Evolutionary conservation across 176 grass and related monocot species (phyloP).

Genomic region (Oryza brachyantha): DNA sequence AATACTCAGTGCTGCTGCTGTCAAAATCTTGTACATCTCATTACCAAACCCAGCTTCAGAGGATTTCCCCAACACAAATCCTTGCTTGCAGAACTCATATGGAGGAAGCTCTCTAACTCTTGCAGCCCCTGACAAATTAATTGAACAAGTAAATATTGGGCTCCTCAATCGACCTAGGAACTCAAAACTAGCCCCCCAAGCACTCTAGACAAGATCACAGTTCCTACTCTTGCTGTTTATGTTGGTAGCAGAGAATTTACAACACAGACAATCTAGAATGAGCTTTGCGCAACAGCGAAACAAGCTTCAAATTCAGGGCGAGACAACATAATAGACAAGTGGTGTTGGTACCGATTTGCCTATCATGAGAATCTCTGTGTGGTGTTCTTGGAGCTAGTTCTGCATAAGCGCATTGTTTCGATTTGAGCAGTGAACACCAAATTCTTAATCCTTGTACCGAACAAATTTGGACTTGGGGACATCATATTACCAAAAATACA

Average conservation of each 20-base stretch:
- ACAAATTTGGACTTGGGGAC: not conserved
- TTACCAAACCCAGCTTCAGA: constrained; percentile 95
- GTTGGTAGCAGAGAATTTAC: not conserved
- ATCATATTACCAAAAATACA: not conserved
- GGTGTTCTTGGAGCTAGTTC: not conserved
- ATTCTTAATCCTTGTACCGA: not conserved
- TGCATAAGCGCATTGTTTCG: not conserved
- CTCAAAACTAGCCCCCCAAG: constrained; percentile 8
- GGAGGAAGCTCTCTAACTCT: constrained; percentile 71
- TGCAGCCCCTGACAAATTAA: constrained; percentile 68
- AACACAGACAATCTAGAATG: not conserved
- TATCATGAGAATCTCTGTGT: too few species aligned
- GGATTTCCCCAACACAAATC: constrained; percentile 94
- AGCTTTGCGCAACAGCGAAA: not conserved
- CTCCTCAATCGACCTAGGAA: constrained; percentile 18
- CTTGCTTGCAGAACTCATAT: constrained; percentile 77
- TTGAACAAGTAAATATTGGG: constrained; percentile 47
- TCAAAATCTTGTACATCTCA: constrained; percentile 98
- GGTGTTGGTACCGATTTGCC: not conserved
- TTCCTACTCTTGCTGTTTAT: not conserved
- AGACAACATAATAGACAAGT: not conserved
- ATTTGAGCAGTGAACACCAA: not conserved
- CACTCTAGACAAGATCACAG: not conserved
- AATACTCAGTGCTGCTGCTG: constrained; percentile 77
- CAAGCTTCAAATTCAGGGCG: not conserved